These are phyloP conservation scores for Clitoria ternatea DNA, from an alignment of 306 rosid genomes.

Conservation along the genomic window DNA sequence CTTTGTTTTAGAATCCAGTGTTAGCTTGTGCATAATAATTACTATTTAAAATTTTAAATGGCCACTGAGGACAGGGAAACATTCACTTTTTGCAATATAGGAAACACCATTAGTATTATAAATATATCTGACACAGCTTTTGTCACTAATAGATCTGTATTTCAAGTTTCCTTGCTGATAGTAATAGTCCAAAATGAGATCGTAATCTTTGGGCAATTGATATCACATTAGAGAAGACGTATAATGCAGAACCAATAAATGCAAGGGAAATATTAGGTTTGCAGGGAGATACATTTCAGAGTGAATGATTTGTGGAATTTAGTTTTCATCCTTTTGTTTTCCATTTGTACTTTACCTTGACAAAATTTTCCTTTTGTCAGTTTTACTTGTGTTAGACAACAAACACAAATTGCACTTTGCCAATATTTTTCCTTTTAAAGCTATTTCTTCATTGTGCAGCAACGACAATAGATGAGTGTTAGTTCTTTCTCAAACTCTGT, in stretches of 20 bases:
- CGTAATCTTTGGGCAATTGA: not conserved
- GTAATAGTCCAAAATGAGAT: not conserved
- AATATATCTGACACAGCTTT: not conserved
- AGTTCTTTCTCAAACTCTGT: not conserved
- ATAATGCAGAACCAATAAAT: not conserved
- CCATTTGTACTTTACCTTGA: not conserved
- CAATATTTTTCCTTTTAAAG: not conserved
- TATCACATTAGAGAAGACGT: not conserved
- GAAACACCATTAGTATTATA: not conserved
- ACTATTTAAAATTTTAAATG: not conserved
- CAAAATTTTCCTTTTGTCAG: not conserved
- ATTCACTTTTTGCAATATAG: not conserved
- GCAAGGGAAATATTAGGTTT: not conserved
- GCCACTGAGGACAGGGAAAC: not conserved
- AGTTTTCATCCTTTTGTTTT: slow-evolving; percentile 6
- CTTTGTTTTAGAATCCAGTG: not conserved
- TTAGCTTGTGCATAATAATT: slow-evolving; percentile 6
- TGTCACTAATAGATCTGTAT: not conserved
- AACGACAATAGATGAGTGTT: not conserved
- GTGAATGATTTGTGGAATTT: not conserved
- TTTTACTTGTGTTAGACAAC: not conserved
- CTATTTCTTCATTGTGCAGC: slow-evolving; percentile 19
- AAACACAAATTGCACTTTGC: not conserved
- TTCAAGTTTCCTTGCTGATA: not conserved
- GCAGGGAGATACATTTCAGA: not conserved